Evolutionary conservation across 75 land plant species (phyloP).

Genomic region (Picea sitchensis): DNA sequence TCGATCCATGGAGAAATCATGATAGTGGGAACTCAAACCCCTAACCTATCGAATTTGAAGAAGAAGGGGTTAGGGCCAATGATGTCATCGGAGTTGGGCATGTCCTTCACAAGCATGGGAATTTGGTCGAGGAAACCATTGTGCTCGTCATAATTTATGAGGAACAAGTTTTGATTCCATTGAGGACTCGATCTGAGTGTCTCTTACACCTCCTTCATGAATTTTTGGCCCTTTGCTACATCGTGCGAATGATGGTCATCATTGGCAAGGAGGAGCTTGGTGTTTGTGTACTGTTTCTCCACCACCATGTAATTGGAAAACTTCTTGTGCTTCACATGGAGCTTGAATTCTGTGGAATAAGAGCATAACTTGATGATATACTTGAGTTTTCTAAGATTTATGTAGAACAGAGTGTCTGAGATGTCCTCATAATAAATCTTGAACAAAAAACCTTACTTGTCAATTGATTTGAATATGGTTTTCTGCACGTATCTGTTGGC

Average conservation of each 20-base stretch:
- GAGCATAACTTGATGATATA: constrained; percentile 42
- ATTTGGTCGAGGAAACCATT: constrained; percentile 82
- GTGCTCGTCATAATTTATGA: constrained; percentile 77
- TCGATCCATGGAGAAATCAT: too few relatives aligned
- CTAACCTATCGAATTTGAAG: constrained; percentile 43
- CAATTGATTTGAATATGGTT: constrained; percentile 83
- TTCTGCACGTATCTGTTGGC: constrained; percentile 66
- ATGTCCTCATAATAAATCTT: constrained; percentile 42
- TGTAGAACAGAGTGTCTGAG: constrained; percentile 59
- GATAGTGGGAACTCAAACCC: too few relatives aligned
- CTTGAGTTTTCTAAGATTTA: constrained; percentile 56
- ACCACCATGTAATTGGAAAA: constrained; percentile 68
- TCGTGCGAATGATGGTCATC: too few relatives aligned
- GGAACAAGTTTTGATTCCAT: constrained; percentile 22
- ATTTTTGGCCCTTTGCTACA: constrained; percentile 56
- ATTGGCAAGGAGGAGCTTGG: too few relatives aligned
- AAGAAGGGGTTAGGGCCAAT: constrained; percentile 35
- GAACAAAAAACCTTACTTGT: constrained; percentile 65
- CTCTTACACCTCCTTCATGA: constrained; percentile 54
- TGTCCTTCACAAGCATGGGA: constrained; percentile 37
- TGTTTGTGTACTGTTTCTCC: constrained; percentile 45
- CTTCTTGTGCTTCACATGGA: constrained; percentile 27
- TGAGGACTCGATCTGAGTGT: too few relatives aligned
- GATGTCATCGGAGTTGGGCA: constrained; percentile 27
- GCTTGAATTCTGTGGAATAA: constrained; percentile 12